These are phyloP conservation scores for Penicillium sp. DNA, from an alignment of 2,329 filamentous ascomycete species.

Conservation along the genomic window DNA sequence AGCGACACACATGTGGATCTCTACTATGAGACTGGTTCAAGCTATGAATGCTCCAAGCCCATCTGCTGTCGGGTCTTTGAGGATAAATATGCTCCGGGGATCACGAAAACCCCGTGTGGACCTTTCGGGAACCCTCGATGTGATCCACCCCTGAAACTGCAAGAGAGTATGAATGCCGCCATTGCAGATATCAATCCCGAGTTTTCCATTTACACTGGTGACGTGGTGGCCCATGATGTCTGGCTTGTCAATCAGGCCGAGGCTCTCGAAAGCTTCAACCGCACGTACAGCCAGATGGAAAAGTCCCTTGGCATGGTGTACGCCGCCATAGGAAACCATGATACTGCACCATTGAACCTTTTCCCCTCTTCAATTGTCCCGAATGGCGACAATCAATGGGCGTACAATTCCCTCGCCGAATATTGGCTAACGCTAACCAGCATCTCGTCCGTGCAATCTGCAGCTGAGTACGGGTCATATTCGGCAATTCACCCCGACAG, in stretches of 20 bases:
- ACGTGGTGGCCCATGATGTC: conserved; percentile 56
- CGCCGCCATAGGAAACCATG: conserved; percentile 60
- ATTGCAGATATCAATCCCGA: conserved; percentile 48
- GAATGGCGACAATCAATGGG: conserved; percentile 49
- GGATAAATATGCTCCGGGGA: conserved; percentile 50
- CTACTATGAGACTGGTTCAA: conserved; percentile 56
- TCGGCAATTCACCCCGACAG: conserved; percentile 48
- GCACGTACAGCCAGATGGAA: conserved; percentile 53
- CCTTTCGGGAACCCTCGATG: conserved; percentile 57
- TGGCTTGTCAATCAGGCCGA: conserved; percentile 40
- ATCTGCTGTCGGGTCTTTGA: conserved; percentile 62
- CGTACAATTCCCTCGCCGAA: conserved; percentile 53
- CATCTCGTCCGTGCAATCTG: conserved; percentile 33
- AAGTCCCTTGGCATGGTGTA: conserved; percentile 49
- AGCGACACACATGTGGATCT: conserved; percentile 63
- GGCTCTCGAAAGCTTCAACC: conserved; percentile 41
- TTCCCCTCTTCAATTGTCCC: conserved; percentile 48
- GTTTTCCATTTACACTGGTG: conserved; percentile 63
- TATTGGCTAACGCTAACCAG: conserved; percentile 55
- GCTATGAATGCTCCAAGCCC: conserved; percentile 58
- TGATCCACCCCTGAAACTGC: conserved; percentile 54
- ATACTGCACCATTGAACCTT: conserved; percentile 56
- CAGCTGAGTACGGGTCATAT: conserved; percentile 52
- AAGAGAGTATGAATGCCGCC: conserved; percentile 54
- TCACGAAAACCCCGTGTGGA: conserved; percentile 53